These are phyloP conservation scores for Neofusicoccum laricinum DNA, from an alignment of 2,329 filamentous ascomycete genomes.

Conservation along the genomic window DNA sequence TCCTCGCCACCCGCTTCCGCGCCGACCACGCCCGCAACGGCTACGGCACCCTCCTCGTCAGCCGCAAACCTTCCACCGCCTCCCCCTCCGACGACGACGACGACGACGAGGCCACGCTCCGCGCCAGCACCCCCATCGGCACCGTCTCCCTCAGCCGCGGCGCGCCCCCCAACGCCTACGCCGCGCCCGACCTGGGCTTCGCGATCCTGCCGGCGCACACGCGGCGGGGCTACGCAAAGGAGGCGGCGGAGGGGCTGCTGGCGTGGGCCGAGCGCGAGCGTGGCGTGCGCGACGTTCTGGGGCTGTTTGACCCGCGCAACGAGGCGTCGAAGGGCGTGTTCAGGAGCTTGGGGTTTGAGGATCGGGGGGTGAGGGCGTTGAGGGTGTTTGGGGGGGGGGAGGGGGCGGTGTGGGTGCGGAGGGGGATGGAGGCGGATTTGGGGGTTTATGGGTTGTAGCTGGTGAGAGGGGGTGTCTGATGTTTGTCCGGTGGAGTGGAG, in stretches of 20 bases:
- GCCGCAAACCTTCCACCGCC: slow-evolving; percentile 19
- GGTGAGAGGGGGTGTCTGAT: too few relatives aligned
- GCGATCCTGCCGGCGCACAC: slow-evolving; percentile 17
- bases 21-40: slow-evolving; percentile 25
- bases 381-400: slow-evolving; percentile 14
- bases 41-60: slow-evolving; percentile 29
- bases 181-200: slow-evolving; percentile 26
- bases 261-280: slow-evolving; percentile 9
- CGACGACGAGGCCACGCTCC: too few relatives aligned
- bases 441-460: slow-evolving; percentile 5
- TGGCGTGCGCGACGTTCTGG: slow-evolving; percentile 15
- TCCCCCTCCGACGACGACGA: background rate
- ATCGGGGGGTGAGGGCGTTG: slow-evolving; percentile 18
- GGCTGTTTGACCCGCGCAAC: slow-evolving; percentile 23
- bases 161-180: slow-evolving; percentile 16
- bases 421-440: slow-evolving; percentile 17
- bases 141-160: slow-evolving; percentile 26
- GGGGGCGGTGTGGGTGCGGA: slow-evolving; percentile 19
- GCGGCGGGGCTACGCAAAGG: slow-evolving; percentile 25
- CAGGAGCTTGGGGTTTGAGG: slow-evolving; percentile 23
- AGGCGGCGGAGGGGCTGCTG: slow-evolving; percentile 17
- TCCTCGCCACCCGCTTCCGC: slow-evolving; percentile 6
- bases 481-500: too few relatives aligned
- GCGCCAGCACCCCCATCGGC: slow-evolving; percentile 23
- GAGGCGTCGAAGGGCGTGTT: slow-evolving; percentile 22